Conservation (phyloP, 257 asterid species). For the Ajuga chamaepitys region DNA sequence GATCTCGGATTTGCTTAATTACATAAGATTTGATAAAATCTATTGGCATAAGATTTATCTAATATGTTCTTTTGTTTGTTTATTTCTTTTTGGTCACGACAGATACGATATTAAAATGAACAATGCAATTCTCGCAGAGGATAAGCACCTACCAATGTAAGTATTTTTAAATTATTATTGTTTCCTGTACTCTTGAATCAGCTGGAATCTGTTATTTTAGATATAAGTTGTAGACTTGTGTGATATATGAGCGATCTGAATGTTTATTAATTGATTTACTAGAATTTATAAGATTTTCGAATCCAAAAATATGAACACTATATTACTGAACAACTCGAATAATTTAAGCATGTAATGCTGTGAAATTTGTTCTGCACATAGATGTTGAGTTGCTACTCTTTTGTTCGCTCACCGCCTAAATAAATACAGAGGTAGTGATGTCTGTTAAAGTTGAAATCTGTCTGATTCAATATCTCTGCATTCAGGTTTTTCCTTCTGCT, state of each 20-base stretch:
- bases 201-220: neutral
- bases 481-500: too few relatives aligned
- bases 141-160: constrained; percentile 85
- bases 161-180: constrained; percentile 12
- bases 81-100: constrained; percentile 2
- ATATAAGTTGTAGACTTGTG: constrained; percentile 1
- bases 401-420: too few relatives aligned
- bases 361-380: neutral
- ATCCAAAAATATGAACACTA: neutral
- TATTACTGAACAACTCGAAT: neutral
- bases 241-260: constrained; percentile 4
- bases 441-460: neutral
- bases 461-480: neutral
- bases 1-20: constrained; percentile 23
- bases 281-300: neutral
- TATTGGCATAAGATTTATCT: neutral
- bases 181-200: neutral
- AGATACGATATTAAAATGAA: constrained; percentile 65
- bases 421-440: too few relatives aligned
- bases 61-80: neutral
- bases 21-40: neutral
- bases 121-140: constrained; percentile 96
- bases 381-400: neutral
- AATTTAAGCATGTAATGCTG: too few relatives aligned
- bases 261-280: neutral